Percentiles rank a stretch among this genome's conserved stretches.
phyloP scores from a whole-genome alignment of 805 yeast species.

The Alloascoidea hylecoeti region DNA sequence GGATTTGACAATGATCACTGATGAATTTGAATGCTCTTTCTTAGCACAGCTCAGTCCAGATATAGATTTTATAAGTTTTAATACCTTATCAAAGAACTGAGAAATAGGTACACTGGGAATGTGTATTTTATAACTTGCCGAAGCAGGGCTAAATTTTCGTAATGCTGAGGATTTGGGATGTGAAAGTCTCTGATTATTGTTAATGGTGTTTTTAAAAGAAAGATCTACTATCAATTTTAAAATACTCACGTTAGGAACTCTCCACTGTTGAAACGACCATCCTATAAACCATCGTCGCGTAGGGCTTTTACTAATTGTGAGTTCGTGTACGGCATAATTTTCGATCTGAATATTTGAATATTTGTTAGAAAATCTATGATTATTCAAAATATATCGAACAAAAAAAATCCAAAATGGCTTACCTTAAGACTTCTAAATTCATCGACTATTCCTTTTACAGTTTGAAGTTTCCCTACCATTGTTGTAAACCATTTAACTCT shows the following conservation, averaged over 20 bases:
- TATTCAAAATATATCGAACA: not conserved
- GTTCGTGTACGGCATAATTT: not conserved
- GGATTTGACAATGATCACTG: not conserved
- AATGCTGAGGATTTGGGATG: not conserved
- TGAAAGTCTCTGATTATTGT: not conserved
- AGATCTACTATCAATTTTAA: not conserved
- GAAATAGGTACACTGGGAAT: not conserved
- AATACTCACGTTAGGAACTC: not conserved
- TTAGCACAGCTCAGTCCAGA: not conserved
- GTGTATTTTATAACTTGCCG: not conserved
- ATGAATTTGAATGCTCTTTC: not conserved
- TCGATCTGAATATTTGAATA: not conserved
- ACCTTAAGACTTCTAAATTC: not conserved
- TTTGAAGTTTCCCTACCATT: constrained; percentile 17
- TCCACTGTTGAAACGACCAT: constrained; percentile 2
- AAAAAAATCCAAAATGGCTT: not conserved
- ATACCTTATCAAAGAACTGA: not conserved
- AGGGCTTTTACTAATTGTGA: not conserved
- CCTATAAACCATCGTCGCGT: constrained; percentile 1
- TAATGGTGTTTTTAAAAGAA: not conserved
- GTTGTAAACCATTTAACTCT: constrained; percentile 25
- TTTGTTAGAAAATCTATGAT: not conserved
- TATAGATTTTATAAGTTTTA: not conserved
- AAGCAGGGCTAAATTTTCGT: not conserved
- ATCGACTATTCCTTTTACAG: not conserved